phyloP scores from a whole-genome alignment of 192 early-diverging fungal genomes.

The Podila epicladia region DNA sequence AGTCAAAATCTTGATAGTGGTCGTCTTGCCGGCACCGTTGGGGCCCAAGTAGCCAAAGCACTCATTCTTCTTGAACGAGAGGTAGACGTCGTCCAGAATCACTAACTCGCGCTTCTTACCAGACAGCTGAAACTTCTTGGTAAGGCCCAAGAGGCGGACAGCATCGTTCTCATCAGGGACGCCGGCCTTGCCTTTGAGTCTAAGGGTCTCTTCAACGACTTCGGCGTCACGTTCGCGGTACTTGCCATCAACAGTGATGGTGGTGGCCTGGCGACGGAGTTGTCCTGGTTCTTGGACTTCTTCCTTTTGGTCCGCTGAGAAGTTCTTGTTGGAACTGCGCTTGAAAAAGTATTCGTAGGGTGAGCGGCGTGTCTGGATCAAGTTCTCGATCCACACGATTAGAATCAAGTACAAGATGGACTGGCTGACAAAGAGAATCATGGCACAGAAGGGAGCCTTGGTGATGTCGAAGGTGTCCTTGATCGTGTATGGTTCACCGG shows the following conservation, averaged over 20 bases:
- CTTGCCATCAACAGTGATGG: conserved; percentile 33
- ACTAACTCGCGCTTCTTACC: conserved; percentile 41
- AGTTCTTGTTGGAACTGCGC: not conserved
- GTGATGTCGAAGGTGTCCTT: conserved; percentile 69
- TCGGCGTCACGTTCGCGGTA: conserved; percentile 42
- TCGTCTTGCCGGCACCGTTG: conserved; percentile 71
- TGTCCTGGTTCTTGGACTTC: not conserved
- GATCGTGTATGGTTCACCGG: conserved; percentile 69
- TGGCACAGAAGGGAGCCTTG: conserved; percentile 71
- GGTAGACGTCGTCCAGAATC: conserved; percentile 53
- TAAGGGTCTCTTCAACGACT: conserved; percentile 33
- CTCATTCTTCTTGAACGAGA: conserved; percentile 57
- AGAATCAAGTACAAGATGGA: conserved; percentile 51
- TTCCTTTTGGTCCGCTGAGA: not conserved
- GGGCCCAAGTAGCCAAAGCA: conserved; percentile 65
- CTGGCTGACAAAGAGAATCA: conserved; percentile 70
- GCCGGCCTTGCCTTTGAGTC: conserved; percentile 28
- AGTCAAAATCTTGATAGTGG: conserved; percentile 54
- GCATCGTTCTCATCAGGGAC: conserved; percentile 36
- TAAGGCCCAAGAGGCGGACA: conserved; percentile 43
- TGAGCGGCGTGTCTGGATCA: conserved; percentile 38
- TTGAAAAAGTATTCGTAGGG: conserved; percentile 30
- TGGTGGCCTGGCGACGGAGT: conserved; percentile 2
- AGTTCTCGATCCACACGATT: conserved; percentile 42
- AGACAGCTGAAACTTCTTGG: conserved; percentile 21